Evolutionary conservation across 352 stramenopile genomes (phyloP).

Genomic region (Poterioochromonas sp.): DNA sequence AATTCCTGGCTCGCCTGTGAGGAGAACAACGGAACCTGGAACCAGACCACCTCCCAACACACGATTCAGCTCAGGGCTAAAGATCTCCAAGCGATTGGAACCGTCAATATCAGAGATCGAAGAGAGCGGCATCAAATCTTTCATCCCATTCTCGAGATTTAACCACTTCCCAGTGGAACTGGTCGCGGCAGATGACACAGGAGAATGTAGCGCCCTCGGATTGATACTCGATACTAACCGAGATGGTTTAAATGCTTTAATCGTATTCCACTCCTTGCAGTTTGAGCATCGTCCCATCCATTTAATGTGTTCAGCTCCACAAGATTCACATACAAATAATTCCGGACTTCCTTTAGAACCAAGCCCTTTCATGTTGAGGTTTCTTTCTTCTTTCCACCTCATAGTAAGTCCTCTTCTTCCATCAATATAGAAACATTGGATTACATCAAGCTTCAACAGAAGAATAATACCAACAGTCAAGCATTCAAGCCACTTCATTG

Average conservation of each 20-base stretch:
- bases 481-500: too few relatives aligned
- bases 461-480: too few relatives aligned
- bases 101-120: conserved; percentile 33
- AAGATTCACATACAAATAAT: conserved; percentile 16
- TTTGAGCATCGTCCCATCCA: conserved; percentile 54
- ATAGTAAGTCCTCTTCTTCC: background rate
- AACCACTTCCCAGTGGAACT: background rate
- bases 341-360: background rate
- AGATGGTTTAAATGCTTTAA: conserved; percentile 55
- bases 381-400: background rate
- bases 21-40: conserved; percentile 79
- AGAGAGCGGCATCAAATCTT: background rate
- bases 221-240: conserved; percentile 33
- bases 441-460: too few relatives aligned
- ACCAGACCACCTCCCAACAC: conserved; percentile 91
- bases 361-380: too few relatives aligned
- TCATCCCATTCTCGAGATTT: background rate
- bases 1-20: conserved; percentile 86
- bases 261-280: conserved; percentile 76
- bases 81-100: conserved; percentile 46
- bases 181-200: background rate
- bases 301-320: conserved; percentile 53
- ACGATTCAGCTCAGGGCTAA: conserved; percentile 63
- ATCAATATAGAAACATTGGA: background rate
- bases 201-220: background rate